Base-by-base conservation (phyloP, 306 rosid genomes). In the Casuarina glauca region DNA sequence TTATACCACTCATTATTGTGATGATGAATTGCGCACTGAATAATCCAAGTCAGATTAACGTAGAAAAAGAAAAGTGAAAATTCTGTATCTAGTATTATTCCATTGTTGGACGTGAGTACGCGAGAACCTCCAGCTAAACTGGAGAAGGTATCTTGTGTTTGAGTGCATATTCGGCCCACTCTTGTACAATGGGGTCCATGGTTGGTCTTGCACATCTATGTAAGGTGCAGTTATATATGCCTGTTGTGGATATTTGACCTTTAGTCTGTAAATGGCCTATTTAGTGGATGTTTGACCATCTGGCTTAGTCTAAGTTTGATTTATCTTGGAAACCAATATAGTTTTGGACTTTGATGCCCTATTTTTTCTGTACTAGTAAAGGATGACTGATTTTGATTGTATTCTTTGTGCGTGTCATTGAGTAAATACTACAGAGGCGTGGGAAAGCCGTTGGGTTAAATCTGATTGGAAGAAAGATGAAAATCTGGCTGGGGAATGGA, bases 391-490 rank as follows among this genome's bases (percentile, higher is more conserved):
- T 54, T 70, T 72, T 39, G 82, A 4, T 17, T 72, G 41, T 69
- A 60, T 10, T 77, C 15, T 6, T 46, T 20, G 50, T 58, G 67
- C 54, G 20, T 67, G n/a, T 51, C 44, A 55, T 82, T 60, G 63
- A 69, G 20, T 72, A 68, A 78, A 64, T 84, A 72, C 36, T 81
- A 58, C 41, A 96, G 99, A 90, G 61, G 99, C 97, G 79, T 96
- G 99, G 99, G 97, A 93, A 74, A 91, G 36, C 15, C 88, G 86
- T 38, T 96, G 99, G 99, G 96, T 96, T 71, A 89, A 86, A 85
- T 96, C 99, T 52, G 99, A 93, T 0, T 96, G 99, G 99, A 96
- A 93, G 90, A 90, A 75, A 63, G 99, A 91, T 48, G 98, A 96
- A 83, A 84, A 79, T 70, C 15, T 85, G 75, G 98, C 98, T 48